Conservation (phyloP, 192 early-diverging fungal genomes). For the Linderina pennispora region DNA sequence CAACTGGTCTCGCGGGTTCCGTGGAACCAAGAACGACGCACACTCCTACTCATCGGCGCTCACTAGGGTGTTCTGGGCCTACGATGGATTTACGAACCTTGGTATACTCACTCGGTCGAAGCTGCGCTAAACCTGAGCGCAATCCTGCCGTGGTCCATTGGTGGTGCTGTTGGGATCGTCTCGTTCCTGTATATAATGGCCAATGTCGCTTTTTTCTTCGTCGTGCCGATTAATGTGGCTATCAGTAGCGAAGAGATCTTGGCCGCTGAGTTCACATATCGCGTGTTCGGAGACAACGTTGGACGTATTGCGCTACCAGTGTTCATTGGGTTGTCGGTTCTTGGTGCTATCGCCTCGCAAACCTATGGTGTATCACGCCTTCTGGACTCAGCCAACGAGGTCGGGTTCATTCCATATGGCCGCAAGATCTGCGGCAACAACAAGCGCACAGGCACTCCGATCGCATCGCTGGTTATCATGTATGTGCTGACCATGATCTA, state of each 20-base stretch:
- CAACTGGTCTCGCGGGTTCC: constrained; percentile 57
- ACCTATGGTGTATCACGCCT: constrained; percentile 50
- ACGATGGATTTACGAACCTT: constrained; percentile 66
- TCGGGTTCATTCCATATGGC: constrained; percentile 48
- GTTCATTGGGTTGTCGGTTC: constrained; percentile 47
- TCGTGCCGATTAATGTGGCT: constrained; percentile 62
- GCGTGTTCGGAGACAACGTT: constrained; percentile 49
- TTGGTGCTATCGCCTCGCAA: constrained; percentile 47
- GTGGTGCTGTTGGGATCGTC: constrained; percentile 65
- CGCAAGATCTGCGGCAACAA: constrained; percentile 40
- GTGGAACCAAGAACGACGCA: constrained; percentile 49
- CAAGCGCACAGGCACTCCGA: constrained; percentile 39
- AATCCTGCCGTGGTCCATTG: constrained; percentile 77
- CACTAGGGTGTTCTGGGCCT: constrained; percentile 52
- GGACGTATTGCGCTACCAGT: constrained; percentile 51
- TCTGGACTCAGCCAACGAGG: constrained; percentile 48
- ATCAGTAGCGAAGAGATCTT: constrained; percentile 56
- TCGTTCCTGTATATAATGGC: constrained; percentile 71
- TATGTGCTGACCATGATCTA: constrained; percentile 48
- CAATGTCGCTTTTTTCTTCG: constrained; percentile 78
- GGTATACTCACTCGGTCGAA: constrained; percentile 81
- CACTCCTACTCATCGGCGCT: constrained; percentile 47
- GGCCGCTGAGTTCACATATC: constrained; percentile 52
- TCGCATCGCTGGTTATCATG: constrained; percentile 32
- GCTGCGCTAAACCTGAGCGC: constrained; percentile 71